Conservation (phyloP, 495 filamentous ascomycete genomes). For the Penicillium antarcticum region DNA sequence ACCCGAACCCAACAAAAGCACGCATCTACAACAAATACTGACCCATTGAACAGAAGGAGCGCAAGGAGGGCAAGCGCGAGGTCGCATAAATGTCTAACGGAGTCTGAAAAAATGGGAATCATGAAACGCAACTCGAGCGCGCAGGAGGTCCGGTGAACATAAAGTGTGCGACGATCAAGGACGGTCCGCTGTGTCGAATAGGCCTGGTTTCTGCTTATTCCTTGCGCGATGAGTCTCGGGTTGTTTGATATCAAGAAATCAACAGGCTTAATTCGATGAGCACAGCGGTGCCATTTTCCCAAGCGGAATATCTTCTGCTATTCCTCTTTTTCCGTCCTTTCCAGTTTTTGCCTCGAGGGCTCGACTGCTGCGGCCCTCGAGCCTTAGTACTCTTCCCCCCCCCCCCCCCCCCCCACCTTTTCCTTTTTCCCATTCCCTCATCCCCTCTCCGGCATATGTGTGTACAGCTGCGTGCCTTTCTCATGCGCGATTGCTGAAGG, state of each 20-base stretch:
- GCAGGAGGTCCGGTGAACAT: conserved; percentile 38
- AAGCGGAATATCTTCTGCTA: conserved; percentile 10
- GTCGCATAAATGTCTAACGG: conserved; percentile 61
- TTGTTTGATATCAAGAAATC: conserved; percentile 33
- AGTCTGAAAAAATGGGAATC: conserved; percentile 24
- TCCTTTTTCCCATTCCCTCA: conserved; percentile 19
- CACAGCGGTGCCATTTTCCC: conserved; percentile 22
- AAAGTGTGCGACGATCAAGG: conserved; percentile 38
- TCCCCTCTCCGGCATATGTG: conserved; percentile 79
- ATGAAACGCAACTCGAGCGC: conserved; percentile 31
- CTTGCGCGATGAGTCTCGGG: conserved; percentile 24
- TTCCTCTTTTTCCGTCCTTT: neutral
- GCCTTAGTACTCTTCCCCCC: conserved; percentile 7
- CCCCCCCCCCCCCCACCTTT: no score
- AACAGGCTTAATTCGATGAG: conserved; percentile 35
- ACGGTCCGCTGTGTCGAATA: conserved; percentile 28
- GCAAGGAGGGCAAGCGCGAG: conserved; percentile 94
- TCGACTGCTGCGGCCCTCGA: conserved; percentile 6
- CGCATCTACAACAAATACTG: conserved; percentile 27
- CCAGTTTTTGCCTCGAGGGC: conserved; percentile 4
- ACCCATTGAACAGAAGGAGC: conserved; percentile 76
- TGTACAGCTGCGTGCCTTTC: conserved; percentile 89
- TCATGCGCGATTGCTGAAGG: conserved; percentile 93
- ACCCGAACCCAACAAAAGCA: neutral
- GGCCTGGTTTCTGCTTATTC: conserved; percentile 32